Evolutionary conservation across 108 stramenopile genomes (phyloP), one percentile per base, ranked within the genome.

Genomic region (Craspedostauros australis): DNA sequence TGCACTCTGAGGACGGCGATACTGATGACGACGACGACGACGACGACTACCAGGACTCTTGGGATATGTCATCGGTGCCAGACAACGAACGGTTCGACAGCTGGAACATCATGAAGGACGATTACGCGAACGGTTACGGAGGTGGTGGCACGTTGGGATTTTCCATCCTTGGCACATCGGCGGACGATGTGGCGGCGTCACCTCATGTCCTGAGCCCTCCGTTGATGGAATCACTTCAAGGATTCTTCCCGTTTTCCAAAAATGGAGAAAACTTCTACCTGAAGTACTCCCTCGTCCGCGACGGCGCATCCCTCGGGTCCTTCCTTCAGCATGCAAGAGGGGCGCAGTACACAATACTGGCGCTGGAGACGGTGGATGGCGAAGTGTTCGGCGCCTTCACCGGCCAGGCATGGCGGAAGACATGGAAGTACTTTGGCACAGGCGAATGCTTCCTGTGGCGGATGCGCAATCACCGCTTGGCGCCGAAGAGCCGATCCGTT

Each of bases 191-290:
- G 7, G 26, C 53, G 8, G 56, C 81, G 0, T 41, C 54, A 6
- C 88, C 88, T 12, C 88, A 90, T 60, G 88, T 90, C 2, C 64
- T 90, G 22, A 68, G 66, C 39, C 88, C 88, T 0, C 84, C 84
- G 5, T 48, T 90, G 21, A 86, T 90, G 88, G 84, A 90, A 39
- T 80, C 80, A 49, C 52, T 90, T 2, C 66, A 78, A 19, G 62
- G 65, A 18, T 86, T 86, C 57, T 49, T 90, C 25, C 88, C 88
- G 2, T 50, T 52, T 34, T 22, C 56, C 27, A 43, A 75, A 23
- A 47, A 63, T 15, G 64, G 74, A 7, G 50, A 82, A 41, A 86
- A 88, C 57, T 88, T 79, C 45, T 83, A 71, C 72, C 46, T 89
- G 38, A 84, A 80, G 46, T 88, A 79, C 39, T 70, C 67, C 23